phyloP scores from a whole-genome alignment of 2,329 filamentous ascomycete genomes.

The Calonectria leucothoes region DNA sequence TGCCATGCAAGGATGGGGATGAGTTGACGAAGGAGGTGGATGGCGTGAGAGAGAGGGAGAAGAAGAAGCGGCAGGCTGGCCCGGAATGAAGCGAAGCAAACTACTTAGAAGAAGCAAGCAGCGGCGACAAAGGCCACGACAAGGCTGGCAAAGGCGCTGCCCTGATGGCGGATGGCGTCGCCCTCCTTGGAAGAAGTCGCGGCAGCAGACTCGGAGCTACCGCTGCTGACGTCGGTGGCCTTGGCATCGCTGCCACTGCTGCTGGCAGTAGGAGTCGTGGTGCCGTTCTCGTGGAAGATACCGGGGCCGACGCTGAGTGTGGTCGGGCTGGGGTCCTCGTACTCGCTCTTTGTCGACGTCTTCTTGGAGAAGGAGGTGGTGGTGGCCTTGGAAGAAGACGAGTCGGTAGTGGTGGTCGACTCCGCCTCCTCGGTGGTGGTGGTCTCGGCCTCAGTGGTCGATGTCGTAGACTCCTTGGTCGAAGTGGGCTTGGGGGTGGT shows the following conservation, averaged over 20 bases:
- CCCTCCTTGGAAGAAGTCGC: constrained; percentile 52
- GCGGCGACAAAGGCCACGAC: constrained; percentile 67
- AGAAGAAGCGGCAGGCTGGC: constrained; percentile 28
- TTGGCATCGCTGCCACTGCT: constrained; percentile 30
- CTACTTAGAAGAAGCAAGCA: constrained; percentile 57
- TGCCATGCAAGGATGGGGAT: constrained; percentile 26
- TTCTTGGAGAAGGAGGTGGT: constrained; percentile 43
- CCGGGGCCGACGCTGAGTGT: constrained; percentile 49
- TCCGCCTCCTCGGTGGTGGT: constrained; percentile 28
- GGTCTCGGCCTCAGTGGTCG: constrained; percentile 36
- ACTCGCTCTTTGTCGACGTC: constrained; percentile 20
- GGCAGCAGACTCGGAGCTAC: constrained; percentile 44
- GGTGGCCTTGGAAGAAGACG: constrained; percentile 12
- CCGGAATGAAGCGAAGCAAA: constrained; percentile 28
- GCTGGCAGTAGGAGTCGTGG: constrained; percentile 35
- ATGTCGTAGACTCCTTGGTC: constrained; percentile 44
- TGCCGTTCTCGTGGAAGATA: constrained; percentile 67
- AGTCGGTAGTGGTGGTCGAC: constrained; percentile 20
- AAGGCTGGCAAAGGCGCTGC: constrained; percentile 64
- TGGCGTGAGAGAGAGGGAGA: background rate
- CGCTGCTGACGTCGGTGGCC: constrained; percentile 28
- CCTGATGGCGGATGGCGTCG: constrained; percentile 60
- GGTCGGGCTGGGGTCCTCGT: constrained; percentile 26
- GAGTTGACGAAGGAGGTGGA: constrained; percentile 19
- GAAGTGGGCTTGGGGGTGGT: constrained; percentile 28